Conservation (phyloP, 495 filamentous ascomycete genomes). For the Hypomontagnella monticulosa region DNA sequence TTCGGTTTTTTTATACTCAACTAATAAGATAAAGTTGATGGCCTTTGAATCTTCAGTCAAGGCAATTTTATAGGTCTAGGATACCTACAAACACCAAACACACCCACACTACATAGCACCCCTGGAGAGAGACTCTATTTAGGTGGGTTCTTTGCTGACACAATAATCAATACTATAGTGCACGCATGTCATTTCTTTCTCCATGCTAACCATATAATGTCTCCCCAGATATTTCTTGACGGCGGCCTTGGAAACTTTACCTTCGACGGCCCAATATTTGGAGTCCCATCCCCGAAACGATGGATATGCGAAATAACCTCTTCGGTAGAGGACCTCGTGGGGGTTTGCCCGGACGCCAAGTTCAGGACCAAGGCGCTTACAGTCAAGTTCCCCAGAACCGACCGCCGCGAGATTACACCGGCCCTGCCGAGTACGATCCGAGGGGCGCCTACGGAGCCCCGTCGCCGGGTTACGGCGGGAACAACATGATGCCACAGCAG, state of each 20-base stretch:
- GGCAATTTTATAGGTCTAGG: conserved; percentile 19
- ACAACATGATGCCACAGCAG: conserved; percentile 26
- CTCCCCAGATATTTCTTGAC: too few relatives aligned
- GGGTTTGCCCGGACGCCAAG: conserved; percentile 46
- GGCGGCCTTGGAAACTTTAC: not conserved
- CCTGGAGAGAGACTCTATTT: not conserved
- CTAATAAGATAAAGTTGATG: too few relatives aligned
- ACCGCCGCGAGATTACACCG: conserved; percentile 36
- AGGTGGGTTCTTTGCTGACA: conserved; percentile 3
- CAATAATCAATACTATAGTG: too few relatives aligned
- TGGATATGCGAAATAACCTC: conserved; percentile 55
- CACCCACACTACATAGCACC: not conserved
- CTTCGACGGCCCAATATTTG: not conserved
- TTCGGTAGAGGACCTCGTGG: conserved; percentile 48
- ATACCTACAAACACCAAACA: conserved; percentile 8
- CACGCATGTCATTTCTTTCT: not conserved
- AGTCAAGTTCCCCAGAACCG: conserved; percentile 39
- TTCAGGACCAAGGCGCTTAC: conserved; percentile 37
- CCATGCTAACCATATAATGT: not conserved
- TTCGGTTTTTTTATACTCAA: too few relatives aligned
- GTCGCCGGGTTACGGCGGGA: conserved; percentile 34
- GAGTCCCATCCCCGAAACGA: conserved; percentile 16
- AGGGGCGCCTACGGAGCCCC: conserved; percentile 36
- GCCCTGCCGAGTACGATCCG: conserved; percentile 33
- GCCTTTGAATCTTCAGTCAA: too few relatives aligned